A percentile compares a stretch with the other conserved stretches of the same genome.
Evolutionary conservation across 805 yeast genomes (phyloP).

Genomic region (Kodamaea laetipori): DNA sequence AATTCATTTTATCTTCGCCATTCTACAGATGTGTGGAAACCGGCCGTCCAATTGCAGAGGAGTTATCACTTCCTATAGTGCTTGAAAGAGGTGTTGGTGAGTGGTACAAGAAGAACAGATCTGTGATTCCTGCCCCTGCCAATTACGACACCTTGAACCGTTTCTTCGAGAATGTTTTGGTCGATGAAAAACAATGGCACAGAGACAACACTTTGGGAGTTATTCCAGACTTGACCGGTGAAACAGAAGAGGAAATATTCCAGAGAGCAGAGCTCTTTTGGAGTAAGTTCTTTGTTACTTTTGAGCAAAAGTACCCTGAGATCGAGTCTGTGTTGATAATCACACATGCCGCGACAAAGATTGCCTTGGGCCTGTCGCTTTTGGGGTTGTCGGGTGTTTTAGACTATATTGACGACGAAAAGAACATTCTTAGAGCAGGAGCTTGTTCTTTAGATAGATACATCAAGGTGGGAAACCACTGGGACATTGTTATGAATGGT

Average conservation of each 20-base stretch:
- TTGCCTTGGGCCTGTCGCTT: constrained; percentile 80
- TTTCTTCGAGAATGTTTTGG: constrained; percentile 50
- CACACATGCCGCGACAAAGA: constrained; percentile 92
- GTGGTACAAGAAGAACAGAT: constrained; percentile 79
- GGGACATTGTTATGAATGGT: constrained; percentile 74
- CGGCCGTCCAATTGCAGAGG: constrained; percentile 64
- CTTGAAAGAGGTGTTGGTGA: constrained; percentile 89
- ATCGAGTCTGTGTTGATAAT: constrained; percentile 67
- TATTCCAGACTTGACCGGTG: constrained; percentile 70
- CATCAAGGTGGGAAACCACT: constrained; percentile 31
- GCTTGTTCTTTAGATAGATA: constrained; percentile 82
- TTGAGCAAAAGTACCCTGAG: constrained; percentile 60
- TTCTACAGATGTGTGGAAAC: constrained; percentile 91
- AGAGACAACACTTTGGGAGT: constrained; percentile 56
- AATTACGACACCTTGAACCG: constrained; percentile 45
- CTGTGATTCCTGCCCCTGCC: constrained; percentile 71
- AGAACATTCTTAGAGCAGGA: constrained; percentile 61
- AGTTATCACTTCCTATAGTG: constrained; percentile 57
- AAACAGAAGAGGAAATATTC: constrained; percentile 69
- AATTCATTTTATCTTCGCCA: constrained; percentile 75
- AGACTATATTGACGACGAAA: constrained; percentile 49
- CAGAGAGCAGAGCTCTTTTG: constrained; percentile 60
- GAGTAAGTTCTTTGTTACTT: constrained; percentile 53
- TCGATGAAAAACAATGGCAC: constrained; percentile 35
- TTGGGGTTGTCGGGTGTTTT: constrained; percentile 53